Evolutionary conservation across 2,329 filamentous ascomycete species (phyloP).

Genomic region (Parasarocladium wereldwijsianum): DNA sequence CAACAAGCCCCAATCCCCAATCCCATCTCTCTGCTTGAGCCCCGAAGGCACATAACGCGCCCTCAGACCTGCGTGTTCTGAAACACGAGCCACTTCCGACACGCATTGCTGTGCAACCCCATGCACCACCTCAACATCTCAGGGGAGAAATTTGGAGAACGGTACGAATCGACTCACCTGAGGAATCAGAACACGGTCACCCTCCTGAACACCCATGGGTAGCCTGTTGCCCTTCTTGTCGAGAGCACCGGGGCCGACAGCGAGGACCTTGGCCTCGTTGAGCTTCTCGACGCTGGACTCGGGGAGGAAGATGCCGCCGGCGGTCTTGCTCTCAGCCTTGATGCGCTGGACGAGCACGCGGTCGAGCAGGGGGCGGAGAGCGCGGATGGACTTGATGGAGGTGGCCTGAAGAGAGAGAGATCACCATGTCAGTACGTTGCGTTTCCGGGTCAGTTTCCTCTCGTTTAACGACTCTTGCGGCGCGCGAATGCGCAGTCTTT

Average conservation of each 20-base stretch:
- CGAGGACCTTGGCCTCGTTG: constrained; percentile 92
- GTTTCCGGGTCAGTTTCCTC: neutral
- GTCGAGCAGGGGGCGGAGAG: constrained; percentile 90
- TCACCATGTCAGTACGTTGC: neutral
- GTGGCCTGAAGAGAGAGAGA: constrained; percentile 37
- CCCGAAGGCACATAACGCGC: too few species aligned
- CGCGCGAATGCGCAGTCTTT: too few species aligned
- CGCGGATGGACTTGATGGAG: constrained; percentile 87
- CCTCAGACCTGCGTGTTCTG: too few species aligned
- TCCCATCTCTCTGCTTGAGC: too few species aligned
- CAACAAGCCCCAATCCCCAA: too few species aligned
- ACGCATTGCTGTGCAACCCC: too few species aligned
- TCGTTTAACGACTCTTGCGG: too few species aligned
- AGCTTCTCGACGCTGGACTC: constrained; percentile 96
- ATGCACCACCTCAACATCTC: too few species aligned
- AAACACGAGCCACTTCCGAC: too few species aligned
- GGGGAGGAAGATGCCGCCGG: constrained; percentile 92
- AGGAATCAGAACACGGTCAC: constrained; percentile 91
- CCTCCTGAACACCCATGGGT: constrained; percentile 64
- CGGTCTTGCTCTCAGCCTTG: constrained; percentile 94
- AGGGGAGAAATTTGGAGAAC: too few species aligned
- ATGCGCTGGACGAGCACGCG: constrained; percentile 95
- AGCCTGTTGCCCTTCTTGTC: constrained; percentile 84
- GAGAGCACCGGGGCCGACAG: constrained; percentile 77
- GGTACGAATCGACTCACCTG: too few species aligned